Percentiles rank a stretch among this genome's conserved stretches.
phyloP scores from a whole-genome alignment of 2,329 filamentous ascomycete genomes.

The Rugonectria rugulosa region DNA sequence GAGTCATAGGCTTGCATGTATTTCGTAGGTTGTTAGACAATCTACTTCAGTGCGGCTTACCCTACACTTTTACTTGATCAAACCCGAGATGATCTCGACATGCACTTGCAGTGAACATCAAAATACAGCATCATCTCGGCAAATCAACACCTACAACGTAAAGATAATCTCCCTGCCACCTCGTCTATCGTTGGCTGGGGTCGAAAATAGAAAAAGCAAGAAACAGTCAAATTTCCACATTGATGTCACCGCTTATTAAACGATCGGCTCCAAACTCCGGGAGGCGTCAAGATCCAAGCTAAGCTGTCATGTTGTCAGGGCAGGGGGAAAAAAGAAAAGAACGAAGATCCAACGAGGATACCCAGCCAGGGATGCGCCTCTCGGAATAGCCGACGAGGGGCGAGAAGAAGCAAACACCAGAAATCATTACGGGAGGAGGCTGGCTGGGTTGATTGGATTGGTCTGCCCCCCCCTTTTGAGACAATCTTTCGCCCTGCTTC shows the following conservation, averaged over 20 bases:
- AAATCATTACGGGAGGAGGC: not conserved
- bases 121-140: no score
- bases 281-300: not conserved
- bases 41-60: no score
- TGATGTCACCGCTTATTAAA: not conserved
- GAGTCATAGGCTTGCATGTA: no score
- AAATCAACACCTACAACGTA: no score
- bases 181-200: constrained; percentile 11
- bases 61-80: no score
- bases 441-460: not conserved
- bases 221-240: not conserved
- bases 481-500: no score
- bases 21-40: no score
- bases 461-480: no score
- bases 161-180: constrained; percentile 10
- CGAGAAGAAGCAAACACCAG: not conserved
- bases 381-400: not conserved
- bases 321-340: not conserved
- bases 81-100: no score
- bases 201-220: not conserved
- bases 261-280: not conserved
- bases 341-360: not conserved
- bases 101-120: no score
- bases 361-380: not conserved
- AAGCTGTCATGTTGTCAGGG: not conserved